Base-by-base conservation (phyloP, 306 rosid genomes). In the Malus fusca region DNA sequence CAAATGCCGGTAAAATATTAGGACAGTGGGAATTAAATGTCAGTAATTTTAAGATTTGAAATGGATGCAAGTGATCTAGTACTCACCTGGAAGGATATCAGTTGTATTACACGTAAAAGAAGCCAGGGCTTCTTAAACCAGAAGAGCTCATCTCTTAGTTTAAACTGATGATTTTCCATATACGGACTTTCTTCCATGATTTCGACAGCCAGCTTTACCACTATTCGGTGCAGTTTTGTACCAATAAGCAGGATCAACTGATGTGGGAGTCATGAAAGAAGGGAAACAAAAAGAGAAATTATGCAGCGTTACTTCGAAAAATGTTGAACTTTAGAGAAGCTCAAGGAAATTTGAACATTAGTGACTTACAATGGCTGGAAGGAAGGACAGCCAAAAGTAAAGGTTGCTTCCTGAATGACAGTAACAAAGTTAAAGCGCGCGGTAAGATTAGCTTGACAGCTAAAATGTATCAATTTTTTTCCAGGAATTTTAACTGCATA, bases 361-460 rank as follows among this genome's bases (percentile, higher is more conserved):
- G 73, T 66, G 74, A 83, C 97, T 90, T 87, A 92, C 98, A 79
- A 92, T 85, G 46, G 93, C 87, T 23, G 97, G 98, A 74, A 92
- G 83, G 82, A 92, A 95, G 79, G 98, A 95, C 74, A 92, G 89
- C 97, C 98, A 95, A 66, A 95, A 92, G 91, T 95, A 95, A 48
- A 90, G 77, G 71, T 89, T 85, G 89, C 88, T 88, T 82, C 98
- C 97, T 95, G 97, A 79, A 81, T 72, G 64, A 77, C 73, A 83
- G 58, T 30, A 56, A 76, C 37, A 77, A 65, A 51, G 77, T 73
- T 82, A 66, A 79, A 59, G 72, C 46, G 73, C 44, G 3, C 1
- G 12, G 33, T 30, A 23, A 43, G 26, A 83, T 55, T 43, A 71
- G 52, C 73, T 53, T 42, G 44, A 42, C 12, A 9, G 12, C 44